Evolutionary conservation across 2,329 filamentous ascomycete genomes (phyloP), one percentile per base, ranked within the genome.

Genomic region (Akanthomyces lecanii): DNA sequence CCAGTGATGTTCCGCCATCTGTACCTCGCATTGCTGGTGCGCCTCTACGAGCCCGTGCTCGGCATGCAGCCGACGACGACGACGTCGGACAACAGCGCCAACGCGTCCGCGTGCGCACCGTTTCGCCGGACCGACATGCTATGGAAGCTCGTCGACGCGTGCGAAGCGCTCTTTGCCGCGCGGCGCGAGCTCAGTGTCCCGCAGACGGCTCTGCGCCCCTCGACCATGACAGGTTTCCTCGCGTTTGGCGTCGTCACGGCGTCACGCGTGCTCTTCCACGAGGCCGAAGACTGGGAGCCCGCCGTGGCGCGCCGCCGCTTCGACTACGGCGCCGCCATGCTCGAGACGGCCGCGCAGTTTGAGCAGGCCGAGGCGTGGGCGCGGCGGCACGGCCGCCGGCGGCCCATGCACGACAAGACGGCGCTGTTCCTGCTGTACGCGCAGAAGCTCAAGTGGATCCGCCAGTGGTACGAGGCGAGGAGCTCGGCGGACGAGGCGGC

Each of bases 31-130:
- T 50, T 69, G 1, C 48, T 73, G 3, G 64, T 71, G 5, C 69
- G 70, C 2, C 66, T 75, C 1, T 73, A 72, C 63, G 73, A 75
- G 61, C 71, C 72, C 0, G 68, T 66, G 10, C 68, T 74, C 7
- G 68, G 68, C 58, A 65, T 71, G 53, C 68, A 66, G 5, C 63
- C 68, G 4, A 51, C 65, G 2, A 40, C 38, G 7, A 45, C 57
- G 2, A 11, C 12, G 3, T 5, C 48, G 5, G 47, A 51, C 57
- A 60, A 60, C 48, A 47, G 30, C 48, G 51, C 59, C 40, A 61
- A 61, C 40, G 7, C 59, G 4, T 47, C 42, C 7, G 28, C 28
- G 4, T 40, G 7, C 42, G 18, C n/a, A 18, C 59, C 59, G 12
- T 28, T 61, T n/a, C 50, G 51, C 25, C 59, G 59, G n/a, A 55